A percentile compares a stretch with the other conserved stretches of the same genome.
phyloP scores from a whole-genome alignment of 2,329 filamentous ascomycete species.

The Fusarium sp. region DNA sequence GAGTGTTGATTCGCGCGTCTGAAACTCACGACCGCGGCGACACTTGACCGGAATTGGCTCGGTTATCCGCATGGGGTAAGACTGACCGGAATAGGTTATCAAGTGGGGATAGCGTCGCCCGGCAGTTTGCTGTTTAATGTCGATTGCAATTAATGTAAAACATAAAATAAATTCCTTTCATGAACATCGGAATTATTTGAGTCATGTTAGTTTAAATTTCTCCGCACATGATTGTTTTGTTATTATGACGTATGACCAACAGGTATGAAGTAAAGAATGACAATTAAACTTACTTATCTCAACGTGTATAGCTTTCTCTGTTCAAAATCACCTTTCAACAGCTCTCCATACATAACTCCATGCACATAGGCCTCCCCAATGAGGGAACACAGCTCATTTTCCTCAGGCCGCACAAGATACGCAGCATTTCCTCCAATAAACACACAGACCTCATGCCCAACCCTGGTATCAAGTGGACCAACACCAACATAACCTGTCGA shows the following conservation, averaged over 20 bases:
- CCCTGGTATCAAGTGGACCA: background rate
- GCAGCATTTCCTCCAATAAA: constrained; percentile 7
- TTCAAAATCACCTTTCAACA: background rate
- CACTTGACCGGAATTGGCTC: background rate
- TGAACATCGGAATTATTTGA: background rate
- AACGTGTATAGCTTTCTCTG: background rate
- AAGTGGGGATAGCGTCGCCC: background rate
- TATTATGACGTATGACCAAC: background rate
- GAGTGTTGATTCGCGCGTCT: constrained; percentile 12
- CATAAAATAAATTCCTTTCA: background rate
- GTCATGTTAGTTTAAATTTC: background rate
- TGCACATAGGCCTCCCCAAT: constrained; percentile 17
- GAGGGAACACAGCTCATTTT: background rate
- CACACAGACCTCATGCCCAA: constrained; percentile 7
- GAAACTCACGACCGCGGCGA: background rate
- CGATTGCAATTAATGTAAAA: background rate
- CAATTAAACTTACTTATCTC: background rate
- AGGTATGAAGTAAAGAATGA: background rate
- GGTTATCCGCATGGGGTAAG: background rate
- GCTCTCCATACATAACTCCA: constrained; percentile 23
- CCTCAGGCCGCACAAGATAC: constrained; percentile 9
- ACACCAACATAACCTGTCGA: constrained; percentile 8
- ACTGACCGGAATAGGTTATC: background rate
- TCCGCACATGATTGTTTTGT: background rate
- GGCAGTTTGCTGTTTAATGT: background rate